Evolutionary conservation across 1,284 basidiomycete species (phyloP), one percentile per base, ranked within the genome.

Genomic region (Ceratobasidium sp.): DNA sequence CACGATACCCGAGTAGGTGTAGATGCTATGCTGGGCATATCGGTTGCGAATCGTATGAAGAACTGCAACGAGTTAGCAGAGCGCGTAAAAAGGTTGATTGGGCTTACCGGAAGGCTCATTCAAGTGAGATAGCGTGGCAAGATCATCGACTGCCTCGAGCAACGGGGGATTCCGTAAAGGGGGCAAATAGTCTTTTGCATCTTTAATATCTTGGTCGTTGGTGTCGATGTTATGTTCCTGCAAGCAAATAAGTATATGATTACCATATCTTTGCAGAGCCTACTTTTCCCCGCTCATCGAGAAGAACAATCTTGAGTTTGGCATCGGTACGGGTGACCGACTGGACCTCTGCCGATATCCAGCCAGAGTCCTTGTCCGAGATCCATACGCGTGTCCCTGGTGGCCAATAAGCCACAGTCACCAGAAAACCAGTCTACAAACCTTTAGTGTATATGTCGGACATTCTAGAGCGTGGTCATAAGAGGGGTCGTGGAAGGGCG

Each of bases 1-100:
- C 70, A 97, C 92, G 76, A 99, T 99, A 75, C 97, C 97, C 72
- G 94, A 96, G 81, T 99, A 99, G 43, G 97, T 99, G 79, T 99
- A 99, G 75, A 98, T 98, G 78, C 93, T 93, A 78, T 97, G 94
- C 75, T 96, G 93, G 22, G 91, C 93, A 82, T 99, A 99, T 75
- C 97, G 90, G 78, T 96, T 97, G 45, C 93, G 88, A 75, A 99
- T 98, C 50, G 96, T 97, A 78, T 99, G 95, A 53, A 99, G 84
- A 45, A 99, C 96, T 95, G 75, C 40, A 68, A 68, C 54, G 20
- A 25, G 42, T 53, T 15, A n/a, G 32, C 47, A 35, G 55, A 35
- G 60, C 67, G 29, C 47, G 25, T 70, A 49, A 25, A 29, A 7
- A 47, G 1, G 17, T 25, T 34, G 20, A 13, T 12, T 13, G 45